Evolutionary conservation across 768 basidiomycete species (phyloP), one percentile per base, ranked within the genome.

Genomic region (Tulasnella sp.): DNA sequence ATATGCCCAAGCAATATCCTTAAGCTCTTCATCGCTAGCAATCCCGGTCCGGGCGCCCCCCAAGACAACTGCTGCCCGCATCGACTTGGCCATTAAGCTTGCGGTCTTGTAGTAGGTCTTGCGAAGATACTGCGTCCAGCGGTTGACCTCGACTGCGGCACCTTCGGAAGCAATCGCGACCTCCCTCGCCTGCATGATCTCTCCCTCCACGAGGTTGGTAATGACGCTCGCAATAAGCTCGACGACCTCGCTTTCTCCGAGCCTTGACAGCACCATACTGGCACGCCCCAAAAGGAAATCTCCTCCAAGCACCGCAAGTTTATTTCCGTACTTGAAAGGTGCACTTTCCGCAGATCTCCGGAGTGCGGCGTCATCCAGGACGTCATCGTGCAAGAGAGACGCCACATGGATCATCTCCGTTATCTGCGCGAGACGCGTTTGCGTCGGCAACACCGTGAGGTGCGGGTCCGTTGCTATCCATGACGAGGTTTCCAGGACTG

Each of bases 331-430:
- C 0, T 90, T 88, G 37, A 89, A 87, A 0, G 92, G 91, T 0
- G 94, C 94, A 29, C 89, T 89, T 29, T 91, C 88, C 4, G 86
- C 86, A 16, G 89, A 88, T 0, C 96, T 88, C 7, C 96, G 91
- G 7, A 94, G 88, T 10, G 91, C 86, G 0, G 92, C 89, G 79
- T 85, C 84, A 86, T 94, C 92, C 78, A 92, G 89, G 74, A 99
- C 95, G 81, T 93, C 92, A 86, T 99, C 94, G 83, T 99, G 97
- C 23, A 99, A 86, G 13, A 95, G 87, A 3, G 93, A 96, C 35
- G 98, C 96, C 79, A 98, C 92, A 83, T 99, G 95, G 71, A 99
- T 93, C 95, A 99, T 98, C 84, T 99, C 98, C 74, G 95, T 91
- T 67, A 99, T 96, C 82, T 97, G 95, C 5, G 96, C 97, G 44